A percentile compares a stretch with the other conserved stretches of the same genome.
These are phyloP conservation scores for Ustilago esculenta DNA, from an alignment of 1,284 basidiomycete genomes.

Conservation along the genomic window DNA sequence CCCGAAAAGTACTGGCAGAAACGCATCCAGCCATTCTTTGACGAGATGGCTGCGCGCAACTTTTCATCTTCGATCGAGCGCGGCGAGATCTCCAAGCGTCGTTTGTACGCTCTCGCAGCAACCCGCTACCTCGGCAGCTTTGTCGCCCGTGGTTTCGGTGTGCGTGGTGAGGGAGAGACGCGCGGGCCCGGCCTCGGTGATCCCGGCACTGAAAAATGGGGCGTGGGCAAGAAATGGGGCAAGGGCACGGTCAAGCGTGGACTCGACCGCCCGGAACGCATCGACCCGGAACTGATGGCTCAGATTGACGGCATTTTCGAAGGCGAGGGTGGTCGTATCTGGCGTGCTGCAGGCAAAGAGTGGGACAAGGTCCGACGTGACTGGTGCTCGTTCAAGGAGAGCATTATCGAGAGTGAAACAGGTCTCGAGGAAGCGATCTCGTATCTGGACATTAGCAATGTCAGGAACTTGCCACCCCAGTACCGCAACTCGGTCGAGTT, in stretches of 20 bases:
- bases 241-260: constrained; percentile 66
- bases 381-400: constrained; percentile 62
- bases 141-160: constrained; percentile 61
- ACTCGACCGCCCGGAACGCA: constrained; percentile 57
- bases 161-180: constrained; percentile 60
- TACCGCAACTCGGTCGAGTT: constrained; percentile 63
- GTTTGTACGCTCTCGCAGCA: constrained; percentile 52
- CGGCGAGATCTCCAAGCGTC: constrained; percentile 56
- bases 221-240: constrained; percentile 66
- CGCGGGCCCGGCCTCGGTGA: constrained; percentile 62
- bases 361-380: constrained; percentile 47
- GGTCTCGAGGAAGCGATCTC: constrained; percentile 59
- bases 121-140: constrained; percentile 64
- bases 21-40: constrained; percentile 63
- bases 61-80: constrained; percentile 61
- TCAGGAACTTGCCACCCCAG: constrained; percentile 59
- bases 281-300: constrained; percentile 46
- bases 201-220: constrained; percentile 62
- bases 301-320: constrained; percentile 58
- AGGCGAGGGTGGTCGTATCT: constrained; percentile 47
- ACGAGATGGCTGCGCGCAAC: constrained; percentile 57
- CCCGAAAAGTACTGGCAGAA: constrained; percentile 62
- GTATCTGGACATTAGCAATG: constrained; percentile 57
- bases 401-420: constrained; percentile 63
- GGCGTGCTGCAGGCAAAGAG: constrained; percentile 59